phyloP scores from a whole-genome alignment of 192 early-diverging fungal genomes.

The Coemansia sp. region DNA sequence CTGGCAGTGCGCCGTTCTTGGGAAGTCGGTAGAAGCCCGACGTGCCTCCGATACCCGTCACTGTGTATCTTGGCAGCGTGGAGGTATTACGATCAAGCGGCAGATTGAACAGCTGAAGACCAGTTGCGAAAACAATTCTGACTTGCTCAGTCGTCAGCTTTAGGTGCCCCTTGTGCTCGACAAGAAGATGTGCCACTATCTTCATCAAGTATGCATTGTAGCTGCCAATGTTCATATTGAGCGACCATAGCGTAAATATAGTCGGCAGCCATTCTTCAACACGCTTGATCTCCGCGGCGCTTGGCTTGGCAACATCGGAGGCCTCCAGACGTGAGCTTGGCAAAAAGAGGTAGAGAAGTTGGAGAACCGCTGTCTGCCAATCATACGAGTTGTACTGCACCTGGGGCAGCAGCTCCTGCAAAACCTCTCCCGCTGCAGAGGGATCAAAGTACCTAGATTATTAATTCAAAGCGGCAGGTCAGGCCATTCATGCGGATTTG shows the following conservation, averaged over 20 bases:
- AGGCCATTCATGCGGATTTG: background rate
- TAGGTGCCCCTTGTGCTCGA: slow-evolving; percentile 38
- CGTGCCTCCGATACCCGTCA: slow-evolving; percentile 27
- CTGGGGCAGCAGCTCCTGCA: slow-evolving; percentile 75
- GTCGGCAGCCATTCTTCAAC: slow-evolving; percentile 76
- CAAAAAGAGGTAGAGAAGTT: slow-evolving; percentile 68
- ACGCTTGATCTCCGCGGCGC: slow-evolving; percentile 22
- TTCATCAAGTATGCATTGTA: slow-evolving; percentile 74
- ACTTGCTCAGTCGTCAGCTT: slow-evolving; percentile 43
- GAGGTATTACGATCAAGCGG: slow-evolving; percentile 27
- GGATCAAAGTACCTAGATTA: slow-evolving; percentile 66
- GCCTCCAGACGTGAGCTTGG: slow-evolving; percentile 51
- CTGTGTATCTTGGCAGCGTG: slow-evolving; percentile 22
- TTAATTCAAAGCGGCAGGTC: background rate
- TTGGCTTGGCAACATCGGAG: slow-evolving; percentile 7
- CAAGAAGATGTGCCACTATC: slow-evolving; percentile 70
- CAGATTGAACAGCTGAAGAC: slow-evolving; percentile 50
- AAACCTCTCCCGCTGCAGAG: slow-evolving; percentile 67
- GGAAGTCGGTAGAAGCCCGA: slow-evolving; percentile 41
- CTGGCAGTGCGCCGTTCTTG: slow-evolving; percentile 25
- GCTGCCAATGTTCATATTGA: slow-evolving; percentile 58
- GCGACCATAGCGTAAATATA: slow-evolving; percentile 82
- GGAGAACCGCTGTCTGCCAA: slow-evolving; percentile 58
- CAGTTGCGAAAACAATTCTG: slow-evolving; percentile 52
- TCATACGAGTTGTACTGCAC: slow-evolving; percentile 72